Evolutionary conservation across 495 filamentous ascomycete genomes (phyloP), one percentile per base, ranked within the genome.

Genomic region (Xylaria venustula): DNA sequence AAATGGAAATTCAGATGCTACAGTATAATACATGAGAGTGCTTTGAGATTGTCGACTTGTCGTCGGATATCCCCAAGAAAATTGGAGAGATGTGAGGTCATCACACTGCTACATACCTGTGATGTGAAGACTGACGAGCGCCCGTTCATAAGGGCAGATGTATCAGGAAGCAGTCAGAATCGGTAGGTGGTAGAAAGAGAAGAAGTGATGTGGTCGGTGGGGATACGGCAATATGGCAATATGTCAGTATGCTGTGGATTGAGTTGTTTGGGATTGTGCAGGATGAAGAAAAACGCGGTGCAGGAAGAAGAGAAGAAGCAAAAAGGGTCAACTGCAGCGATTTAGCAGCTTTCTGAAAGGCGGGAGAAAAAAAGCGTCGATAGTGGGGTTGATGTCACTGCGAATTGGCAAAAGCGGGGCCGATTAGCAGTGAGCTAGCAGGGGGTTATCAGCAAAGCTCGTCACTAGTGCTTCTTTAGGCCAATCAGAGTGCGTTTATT

Each of bases 111-210:
- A 76, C 85, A 63, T 91, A 95, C 91, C 90, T 97, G 92, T 79
- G 92, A 97, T 82, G 92, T 97, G 83, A 93, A 97, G 77, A 90
- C 84, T 73, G 92, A 92, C 77, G 87, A 83, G 85, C 87, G 87
- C 84, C 89, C 90, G 90, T 88, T 90, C 92, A 97, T 97, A 89
- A 89, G 88, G 84, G 89, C 89, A 69, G 76, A 65, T 74, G 65
- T 61, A 61, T 61, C 55, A 60, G 63, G 54, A 60, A 67, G 15
- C 58, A 67, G 68, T 62, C 70, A 68, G 63, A 60, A 61, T 49
- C 15, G 58, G 56, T 30, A n/a, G n/a, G n/a, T n/a, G n/a, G n/a
- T n/a, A n/a, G 34, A 32, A 37, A 46, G 37, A 46, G n/a, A 26
- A 36, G 7, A 51, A 34, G 17, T n/a, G n/a, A n/a, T 49, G 46